A percentile compares a stretch with the other conserved stretches of the same genome.
Evolutionary conservation across 495 filamentous ascomycete genomes (phyloP).

Genomic region (Ascodesmis nigricans): DNA sequence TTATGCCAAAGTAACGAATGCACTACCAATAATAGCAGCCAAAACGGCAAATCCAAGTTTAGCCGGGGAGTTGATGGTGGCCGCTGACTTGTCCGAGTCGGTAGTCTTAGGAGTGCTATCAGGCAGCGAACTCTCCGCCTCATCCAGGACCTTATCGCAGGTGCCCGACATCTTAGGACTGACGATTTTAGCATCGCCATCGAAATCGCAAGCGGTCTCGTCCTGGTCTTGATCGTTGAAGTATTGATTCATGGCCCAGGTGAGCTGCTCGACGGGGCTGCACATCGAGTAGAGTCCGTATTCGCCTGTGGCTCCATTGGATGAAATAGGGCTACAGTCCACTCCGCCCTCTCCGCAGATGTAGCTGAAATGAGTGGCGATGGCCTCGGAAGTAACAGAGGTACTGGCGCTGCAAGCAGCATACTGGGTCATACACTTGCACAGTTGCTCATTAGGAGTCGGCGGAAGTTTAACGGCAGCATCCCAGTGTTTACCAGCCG

Average conservation of each 20-base stretch:
- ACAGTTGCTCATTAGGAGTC: constrained; percentile 48
- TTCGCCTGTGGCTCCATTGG: constrained; percentile 45
- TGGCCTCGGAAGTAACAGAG: constrained; percentile 30
- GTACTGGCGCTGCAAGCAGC: constrained; percentile 44
- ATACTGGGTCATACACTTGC: constrained; percentile 56
- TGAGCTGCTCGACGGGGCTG: constrained; percentile 49
- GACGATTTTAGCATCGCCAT: constrained; percentile 33
- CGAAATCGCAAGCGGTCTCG: constrained; percentile 51
- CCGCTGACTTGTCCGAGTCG: constrained; percentile 26
- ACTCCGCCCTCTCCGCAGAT: constrained; percentile 40
- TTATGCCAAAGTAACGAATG: not conserved
- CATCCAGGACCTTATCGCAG: constrained; percentile 33
- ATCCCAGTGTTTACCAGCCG: constrained; percentile 38
- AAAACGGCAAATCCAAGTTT: constrained; percentile 16
- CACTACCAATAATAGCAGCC: constrained; percentile 13
- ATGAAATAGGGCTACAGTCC: constrained; percentile 46
- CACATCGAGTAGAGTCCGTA: constrained; percentile 92
- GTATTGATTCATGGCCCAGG: constrained; percentile 62
- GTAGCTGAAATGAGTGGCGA: constrained; percentile 42
- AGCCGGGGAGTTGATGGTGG: constrained; percentile 26
- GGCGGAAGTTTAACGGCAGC: constrained; percentile 56
- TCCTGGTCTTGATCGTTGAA: constrained; percentile 39
- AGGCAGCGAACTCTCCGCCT: constrained; percentile 38
- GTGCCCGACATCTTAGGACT: constrained; percentile 28
- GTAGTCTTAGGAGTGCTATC: constrained; percentile 35